Conservation (phyloP, 441 rosid genomes). For the Codiaeum variegatum region DNA sequence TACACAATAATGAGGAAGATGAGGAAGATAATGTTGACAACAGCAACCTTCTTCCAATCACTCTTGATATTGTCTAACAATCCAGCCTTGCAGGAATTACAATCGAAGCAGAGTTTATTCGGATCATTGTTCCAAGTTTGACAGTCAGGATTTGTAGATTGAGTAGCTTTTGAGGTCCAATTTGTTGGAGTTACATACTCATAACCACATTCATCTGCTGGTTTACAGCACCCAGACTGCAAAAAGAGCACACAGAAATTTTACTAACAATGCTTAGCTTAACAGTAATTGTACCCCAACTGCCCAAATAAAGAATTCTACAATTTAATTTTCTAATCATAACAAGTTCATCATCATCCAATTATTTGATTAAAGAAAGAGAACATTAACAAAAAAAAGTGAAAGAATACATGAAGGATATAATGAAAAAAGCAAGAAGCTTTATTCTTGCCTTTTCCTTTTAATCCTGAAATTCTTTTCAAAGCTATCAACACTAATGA, state of each 20-base stretch:
- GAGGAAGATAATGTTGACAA: too few relatives aligned
- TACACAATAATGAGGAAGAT: too few relatives aligned
- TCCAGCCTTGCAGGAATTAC: background rate
- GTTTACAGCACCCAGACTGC: slow-evolving; percentile 95
- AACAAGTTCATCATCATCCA: too few relatives aligned
- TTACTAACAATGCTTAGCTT: background rate
- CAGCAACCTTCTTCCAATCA: too few relatives aligned
- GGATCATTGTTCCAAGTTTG: background rate
- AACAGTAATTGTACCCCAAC: background rate
- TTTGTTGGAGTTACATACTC: slow-evolving; percentile 42
- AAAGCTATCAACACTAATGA: background rate
- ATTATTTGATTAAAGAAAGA: background rate
- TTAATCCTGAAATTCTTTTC: background rate
- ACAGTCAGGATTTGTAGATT: slow-evolving; percentile 51
- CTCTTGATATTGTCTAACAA: background rate
- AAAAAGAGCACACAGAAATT: background rate
- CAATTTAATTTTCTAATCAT: background rate
- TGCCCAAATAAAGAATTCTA: background rate
- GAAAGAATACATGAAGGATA: background rate
- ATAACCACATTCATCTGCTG: slow-evolving; percentile 62
- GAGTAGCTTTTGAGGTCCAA: slow-evolving; percentile 38
- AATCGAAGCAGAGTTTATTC: background rate
- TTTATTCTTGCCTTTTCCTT: background rate
- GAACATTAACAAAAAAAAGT: slow-evolving; percentile 7
- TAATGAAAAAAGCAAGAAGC: background rate